Evolutionary conservation across 2,329 filamentous ascomycete species (phyloP).

Genomic region (Talaromyces marneffei): DNA sequence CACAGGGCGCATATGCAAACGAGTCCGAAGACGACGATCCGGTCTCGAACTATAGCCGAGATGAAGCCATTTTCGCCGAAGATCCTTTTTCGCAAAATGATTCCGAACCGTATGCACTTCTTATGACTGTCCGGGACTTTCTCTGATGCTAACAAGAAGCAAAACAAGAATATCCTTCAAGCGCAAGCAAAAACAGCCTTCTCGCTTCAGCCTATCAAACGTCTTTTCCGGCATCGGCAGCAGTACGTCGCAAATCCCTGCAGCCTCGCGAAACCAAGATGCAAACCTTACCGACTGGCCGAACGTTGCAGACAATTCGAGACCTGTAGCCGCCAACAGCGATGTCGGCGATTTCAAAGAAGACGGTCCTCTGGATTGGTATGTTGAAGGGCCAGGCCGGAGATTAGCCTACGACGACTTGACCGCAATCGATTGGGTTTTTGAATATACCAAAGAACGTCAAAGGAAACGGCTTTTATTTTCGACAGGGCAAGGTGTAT

Average conservation of each 20-base stretch:
- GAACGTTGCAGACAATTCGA: constrained; percentile 12
- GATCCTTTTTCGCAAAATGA: constrained; percentile 28
- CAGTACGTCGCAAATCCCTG: constrained; percentile 21
- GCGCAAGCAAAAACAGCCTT: constrained; percentile 37
- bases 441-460: constrained; percentile 94
- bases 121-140: too few relatives aligned
- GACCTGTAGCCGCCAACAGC: constrained; percentile 16
- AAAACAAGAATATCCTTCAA: constrained; percentile 37
- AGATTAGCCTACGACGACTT: constrained; percentile 93
- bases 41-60: constrained; percentile 18
- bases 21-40: constrained; percentile 20
- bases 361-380: constrained; percentile 63
- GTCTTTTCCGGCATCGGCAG: constrained; percentile 31
- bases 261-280: constrained; percentile 23
- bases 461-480: constrained; percentile 75
- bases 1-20: constrained; percentile 4
- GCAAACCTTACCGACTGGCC: constrained; percentile 24
- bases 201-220: constrained; percentile 36
- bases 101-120: constrained; percentile 30
- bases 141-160: neutral
- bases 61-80: constrained; percentile 19
- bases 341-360: constrained; percentile 34
- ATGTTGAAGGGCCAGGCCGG: constrained; percentile 78
- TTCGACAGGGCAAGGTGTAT: constrained; percentile 60
- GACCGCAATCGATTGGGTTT: constrained; percentile 99